These are phyloP conservation scores for Monosporascus ibericus DNA, from an alignment of 2,329 filamentous ascomycete species.

Conservation along the genomic window DNA sequence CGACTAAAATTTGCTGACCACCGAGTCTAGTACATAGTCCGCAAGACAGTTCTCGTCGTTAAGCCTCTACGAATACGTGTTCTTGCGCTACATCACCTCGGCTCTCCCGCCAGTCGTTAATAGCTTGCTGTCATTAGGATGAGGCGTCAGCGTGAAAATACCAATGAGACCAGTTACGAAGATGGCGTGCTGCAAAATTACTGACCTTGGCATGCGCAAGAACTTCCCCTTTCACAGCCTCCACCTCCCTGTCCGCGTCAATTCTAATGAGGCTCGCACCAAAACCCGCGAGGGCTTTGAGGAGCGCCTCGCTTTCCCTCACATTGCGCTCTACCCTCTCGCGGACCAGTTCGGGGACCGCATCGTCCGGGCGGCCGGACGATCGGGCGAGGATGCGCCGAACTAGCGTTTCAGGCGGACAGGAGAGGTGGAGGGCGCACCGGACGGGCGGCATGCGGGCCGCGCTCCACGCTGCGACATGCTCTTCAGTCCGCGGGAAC, in stretches of 20 bases:
- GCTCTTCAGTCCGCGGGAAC: conserved; percentile 11
- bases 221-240: conserved; percentile 9
- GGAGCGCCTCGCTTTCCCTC: conserved; percentile 4
- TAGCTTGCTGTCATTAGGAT: too few species aligned
- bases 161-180: too few species aligned
- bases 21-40: too few species aligned
- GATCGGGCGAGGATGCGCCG: conserved; percentile 6
- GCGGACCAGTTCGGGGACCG: not conserved
- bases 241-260: conserved; percentile 6
- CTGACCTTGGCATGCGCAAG: conserved; percentile 7
- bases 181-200: not conserved
- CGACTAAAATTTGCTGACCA: too few species aligned
- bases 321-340: conserved; percentile 9
- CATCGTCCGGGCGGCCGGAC: conserved; percentile 13
- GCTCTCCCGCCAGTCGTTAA: too few species aligned
- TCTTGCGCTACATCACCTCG: too few species aligned
- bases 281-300: conserved; percentile 5
- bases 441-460: conserved; percentile 5
- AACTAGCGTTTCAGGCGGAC: conserved; percentile 5
- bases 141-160: too few species aligned
- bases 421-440: conserved; percentile 8
- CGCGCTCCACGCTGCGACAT: conserved; percentile 8
- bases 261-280: conserved; percentile 6
- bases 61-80: too few species aligned
- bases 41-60: too few species aligned